Percentiles rank a stretch among this genome's conserved stretches.
These are phyloP conservation scores for Sedum album DNA, from an alignment of 164 flowering plant species.

Conservation along the genomic window DNA sequence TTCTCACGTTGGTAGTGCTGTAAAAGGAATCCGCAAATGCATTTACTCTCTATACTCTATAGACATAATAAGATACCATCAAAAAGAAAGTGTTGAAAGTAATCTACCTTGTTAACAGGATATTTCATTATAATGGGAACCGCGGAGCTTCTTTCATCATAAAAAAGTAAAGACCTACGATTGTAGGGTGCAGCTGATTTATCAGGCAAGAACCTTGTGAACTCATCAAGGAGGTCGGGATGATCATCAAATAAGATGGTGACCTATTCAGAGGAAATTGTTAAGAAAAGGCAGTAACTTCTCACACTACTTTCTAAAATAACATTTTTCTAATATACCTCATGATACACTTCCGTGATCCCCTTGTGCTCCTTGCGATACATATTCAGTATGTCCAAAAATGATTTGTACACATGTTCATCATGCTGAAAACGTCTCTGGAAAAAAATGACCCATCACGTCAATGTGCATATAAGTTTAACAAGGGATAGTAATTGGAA, in stretches of 20 bases:
- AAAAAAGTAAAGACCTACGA: conserved; percentile 29
- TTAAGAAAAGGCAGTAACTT: neutral
- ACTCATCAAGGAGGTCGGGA: conserved; percentile 55
- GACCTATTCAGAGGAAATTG: conserved; percentile 27
- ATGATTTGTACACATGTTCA: conserved; percentile 15
- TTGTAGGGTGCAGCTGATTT: conserved; percentile 28
- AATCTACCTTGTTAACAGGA: conserved; percentile 40
- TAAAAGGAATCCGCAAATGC: neutral
- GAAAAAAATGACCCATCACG: neutral
- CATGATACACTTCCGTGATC: conserved; percentile 3
- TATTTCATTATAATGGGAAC: conserved; percentile 25
- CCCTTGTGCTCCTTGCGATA: conserved; percentile 9
- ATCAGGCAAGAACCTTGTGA: conserved; percentile 57
- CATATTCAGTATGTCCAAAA: conserved; percentile 13
- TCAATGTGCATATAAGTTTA: neutral
- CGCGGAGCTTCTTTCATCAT: conserved; percentile 39
- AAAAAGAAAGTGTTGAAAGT: neutral
- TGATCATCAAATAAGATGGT: conserved; percentile 48
- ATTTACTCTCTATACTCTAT: neutral
- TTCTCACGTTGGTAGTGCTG: conserved; percentile 48
- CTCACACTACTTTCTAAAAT: neutral
- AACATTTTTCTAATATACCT: neutral
- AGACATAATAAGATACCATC: neutral
- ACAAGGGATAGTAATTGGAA: neutral
- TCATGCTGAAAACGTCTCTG: conserved; percentile 13